Percentiles rank a stretch among this genome's conserved stretches.
Conservation (phyloP, 1,139 yeast species). For the Debaryomycetaceae sp. region DNA sequence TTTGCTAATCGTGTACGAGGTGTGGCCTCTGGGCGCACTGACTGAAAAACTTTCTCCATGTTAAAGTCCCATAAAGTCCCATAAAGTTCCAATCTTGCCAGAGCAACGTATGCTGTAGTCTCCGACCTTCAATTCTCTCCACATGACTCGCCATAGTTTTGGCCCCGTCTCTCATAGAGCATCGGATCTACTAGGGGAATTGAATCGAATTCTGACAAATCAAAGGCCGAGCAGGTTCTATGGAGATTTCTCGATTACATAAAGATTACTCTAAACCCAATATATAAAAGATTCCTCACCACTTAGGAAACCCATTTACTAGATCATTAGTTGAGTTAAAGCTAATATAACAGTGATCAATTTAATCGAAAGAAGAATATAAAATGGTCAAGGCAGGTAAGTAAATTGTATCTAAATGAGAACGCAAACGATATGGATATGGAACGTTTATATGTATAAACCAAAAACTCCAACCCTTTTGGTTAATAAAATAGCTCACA, state of each 20-base stretch:
- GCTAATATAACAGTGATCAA: not conserved
- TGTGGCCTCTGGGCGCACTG: too few relatives aligned
- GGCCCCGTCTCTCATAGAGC: too few relatives aligned
- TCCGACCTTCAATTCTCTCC: too few relatives aligned
- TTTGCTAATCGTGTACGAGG: too few relatives aligned
- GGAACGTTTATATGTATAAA: not conserved
- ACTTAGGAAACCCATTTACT: slow-evolving; percentile 3
- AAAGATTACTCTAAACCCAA: slow-evolving; percentile 1
- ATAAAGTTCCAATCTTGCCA: too few relatives aligned
- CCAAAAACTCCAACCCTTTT: not conserved
- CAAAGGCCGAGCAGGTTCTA: slow-evolving; percentile 2
- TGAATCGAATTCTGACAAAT: slow-evolving; percentile 2
- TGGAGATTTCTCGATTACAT: not conserved
- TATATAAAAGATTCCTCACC: slow-evolving; percentile 2
- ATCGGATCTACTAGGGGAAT: too few relatives aligned
- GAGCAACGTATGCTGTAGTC: too few relatives aligned
- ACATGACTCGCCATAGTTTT: too few relatives aligned
- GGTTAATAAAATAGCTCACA: not conserved
- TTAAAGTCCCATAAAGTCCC: too few relatives aligned
- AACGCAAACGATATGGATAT: not conserved
- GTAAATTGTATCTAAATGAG: slow-evolving; percentile 10
- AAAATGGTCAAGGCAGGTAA: slow-evolving; percentile 37
- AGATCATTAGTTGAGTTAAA: not conserved
- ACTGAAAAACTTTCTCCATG: too few relatives aligned
- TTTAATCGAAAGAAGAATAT: slow-evolving; percentile 2